Evolutionary conservation across 1,284 basidiomycete species (phyloP).

Genomic region (Ceratobasidium sp.): DNA sequence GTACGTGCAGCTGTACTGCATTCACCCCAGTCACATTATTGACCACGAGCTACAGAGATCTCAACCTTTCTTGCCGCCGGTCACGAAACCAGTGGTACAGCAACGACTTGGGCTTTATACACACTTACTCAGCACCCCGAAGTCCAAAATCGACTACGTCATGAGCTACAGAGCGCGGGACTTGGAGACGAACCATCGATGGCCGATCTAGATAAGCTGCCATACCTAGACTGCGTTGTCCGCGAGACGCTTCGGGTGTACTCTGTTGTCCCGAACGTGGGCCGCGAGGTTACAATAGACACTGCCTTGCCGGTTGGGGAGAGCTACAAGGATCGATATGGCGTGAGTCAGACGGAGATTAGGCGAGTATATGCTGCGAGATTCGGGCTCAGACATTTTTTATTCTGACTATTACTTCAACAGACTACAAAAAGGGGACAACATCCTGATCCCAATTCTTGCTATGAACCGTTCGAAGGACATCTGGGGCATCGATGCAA

Average conservation of each 20-base stretch:
- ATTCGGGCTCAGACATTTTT: neutral
- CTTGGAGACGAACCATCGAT: slow-evolving; percentile 61
- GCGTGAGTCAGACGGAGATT: slow-evolving; percentile 58
- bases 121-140: slow-evolving; percentile 68
- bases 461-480: slow-evolving; percentile 60
- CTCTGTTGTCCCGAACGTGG: slow-evolving; percentile 49
- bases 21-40: neutral
- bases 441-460: slow-evolving; percentile 64
- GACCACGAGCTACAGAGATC: slow-evolving; percentile 36
- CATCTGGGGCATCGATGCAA: slow-evolving; percentile 65
- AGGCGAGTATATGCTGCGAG: slow-evolving; percentile 50
- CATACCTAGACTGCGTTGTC: slow-evolving; percentile 59
- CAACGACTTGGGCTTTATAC: slow-evolving; percentile 71
- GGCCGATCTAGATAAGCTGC: slow-evolving; percentile 57
- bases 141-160: slow-evolving; percentile 75
- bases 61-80: slow-evolving; percentile 59
- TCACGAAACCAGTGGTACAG: slow-evolving; percentile 78
- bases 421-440: slow-evolving; percentile 63
- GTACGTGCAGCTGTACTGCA: slow-evolving; percentile 62
- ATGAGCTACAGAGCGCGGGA: slow-evolving; percentile 67
- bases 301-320: slow-evolving; percentile 57
- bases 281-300: slow-evolving; percentile 52
- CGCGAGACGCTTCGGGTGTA: slow-evolving; percentile 55
- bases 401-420: neutral
- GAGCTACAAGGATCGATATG: slow-evolving; percentile 61